Base-by-base conservation (phyloP, 768 basidiomycete species). In the Panus rudis region DNA sequence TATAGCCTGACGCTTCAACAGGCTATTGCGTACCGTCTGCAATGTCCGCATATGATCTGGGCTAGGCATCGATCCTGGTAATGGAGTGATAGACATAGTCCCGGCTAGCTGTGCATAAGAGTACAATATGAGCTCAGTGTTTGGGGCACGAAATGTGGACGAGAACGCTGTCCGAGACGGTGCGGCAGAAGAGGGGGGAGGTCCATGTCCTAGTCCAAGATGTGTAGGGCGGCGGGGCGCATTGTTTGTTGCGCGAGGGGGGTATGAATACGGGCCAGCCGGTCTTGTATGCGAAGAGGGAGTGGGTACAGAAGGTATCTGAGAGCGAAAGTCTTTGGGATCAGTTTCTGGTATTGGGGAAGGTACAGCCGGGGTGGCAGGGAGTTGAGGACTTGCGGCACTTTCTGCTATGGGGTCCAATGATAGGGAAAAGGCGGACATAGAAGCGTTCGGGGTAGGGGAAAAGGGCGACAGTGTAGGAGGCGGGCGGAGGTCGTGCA, bases 101-200 rank as follows among this genome's bases (percentile, higher is more conserved):
- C 91, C 91, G 5, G 76, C 65, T 24, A 92, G 71, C 45, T 92
- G 86, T 0, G 81, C 87, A 52, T 92, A 92, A 0, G 90, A 80
- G 60, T 92, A 92, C 2, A 92, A 72, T 16, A 92, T 76, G 14
- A 87, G 64, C 49, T 91, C 84, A 0, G 73, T 69, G 45, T 76
- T 76, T 3, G 71, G 60, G 19, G 68, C 60, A 25, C 73, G 63
- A 54, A 76, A 73, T 2, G 49, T 37, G 2, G 69, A 59, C 3
- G 70, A 63, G 14, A 67, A 70, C 4, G 74, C 68, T 1, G 68
- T 65, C 19, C 67, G 69, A n/a, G n/a, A n/a, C 12, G 64, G 61
- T 2, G 37, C 8, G 33, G n/a, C 21, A 7, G 8, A 8, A 8
- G 39, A 13, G 25, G 5, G 47, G 45, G 54, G 63, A 6, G 50